Percentiles rank a stretch among this genome's conserved stretches.
Conservation (phyloP, 2,329 filamentous ascomycete species). For the Pezicula neosporulosa region DNA sequence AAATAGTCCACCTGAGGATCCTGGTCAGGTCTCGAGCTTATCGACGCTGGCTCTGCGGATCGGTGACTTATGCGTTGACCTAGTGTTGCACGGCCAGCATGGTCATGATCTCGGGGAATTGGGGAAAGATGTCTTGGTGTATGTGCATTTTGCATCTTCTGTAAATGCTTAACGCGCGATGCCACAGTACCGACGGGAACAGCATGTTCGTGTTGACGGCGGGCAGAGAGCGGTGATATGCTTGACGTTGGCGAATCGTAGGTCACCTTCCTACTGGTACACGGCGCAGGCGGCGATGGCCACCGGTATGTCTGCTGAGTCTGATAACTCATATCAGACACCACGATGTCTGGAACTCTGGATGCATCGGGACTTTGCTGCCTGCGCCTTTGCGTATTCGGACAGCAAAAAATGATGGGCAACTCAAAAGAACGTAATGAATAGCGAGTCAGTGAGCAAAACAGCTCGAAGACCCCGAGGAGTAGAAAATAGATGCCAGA, state of each 20-base stretch:
- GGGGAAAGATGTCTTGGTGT: conserved; percentile 13
- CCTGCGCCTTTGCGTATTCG: not conserved
- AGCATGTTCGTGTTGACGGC: conserved; percentile 8
- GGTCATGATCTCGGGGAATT: conserved; percentile 18
- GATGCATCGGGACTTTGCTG: not conserved
- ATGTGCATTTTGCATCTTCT: conserved; percentile 21
- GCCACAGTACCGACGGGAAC: conserved; percentile 31
- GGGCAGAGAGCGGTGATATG: conserved; percentile 1
- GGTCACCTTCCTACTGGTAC: too few relatives aligned
- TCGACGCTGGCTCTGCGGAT: conserved; percentile 22
- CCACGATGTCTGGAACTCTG: not conserved
- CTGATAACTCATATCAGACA: not conserved
- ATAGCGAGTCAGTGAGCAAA: not conserved
- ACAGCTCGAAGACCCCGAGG: not conserved
- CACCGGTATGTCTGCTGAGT: not conserved
- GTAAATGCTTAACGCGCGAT: conserved; percentile 30
- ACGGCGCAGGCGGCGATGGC: not conserved
- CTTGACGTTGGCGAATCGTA: not conserved
- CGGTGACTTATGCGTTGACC: conserved; percentile 23
- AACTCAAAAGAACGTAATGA: not conserved
- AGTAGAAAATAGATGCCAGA: not conserved
- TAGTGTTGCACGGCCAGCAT: conserved; percentile 27
- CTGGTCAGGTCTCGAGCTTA: conserved; percentile 19
- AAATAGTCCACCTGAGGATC: conserved; percentile 19
- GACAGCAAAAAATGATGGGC: not conserved